Evolutionary conservation across 2,329 filamentous ascomycete species (phyloP).

Genomic region (Didymella sp.): DNA sequence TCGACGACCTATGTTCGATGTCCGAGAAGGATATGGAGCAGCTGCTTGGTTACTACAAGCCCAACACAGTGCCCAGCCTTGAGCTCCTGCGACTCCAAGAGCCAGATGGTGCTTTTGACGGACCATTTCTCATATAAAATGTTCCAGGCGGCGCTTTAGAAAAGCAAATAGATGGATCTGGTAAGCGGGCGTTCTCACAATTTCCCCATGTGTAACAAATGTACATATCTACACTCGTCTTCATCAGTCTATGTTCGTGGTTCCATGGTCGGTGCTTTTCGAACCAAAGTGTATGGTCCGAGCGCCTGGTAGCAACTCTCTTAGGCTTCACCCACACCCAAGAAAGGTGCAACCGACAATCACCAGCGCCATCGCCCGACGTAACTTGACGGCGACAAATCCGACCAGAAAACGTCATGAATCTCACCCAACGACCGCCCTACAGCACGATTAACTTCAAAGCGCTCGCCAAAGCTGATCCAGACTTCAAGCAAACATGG

Average conservation of each 20-base stretch:
- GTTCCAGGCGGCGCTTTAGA: neutral
- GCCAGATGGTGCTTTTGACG: constrained; percentile 54
- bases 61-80: constrained; percentile 54
- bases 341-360: neutral
- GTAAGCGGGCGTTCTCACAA: constrained; percentile 21
- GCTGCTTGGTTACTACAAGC: constrained; percentile 76
- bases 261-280: too few relatives aligned
- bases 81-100: constrained; percentile 52
- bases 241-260: neutral
- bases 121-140: constrained; percentile 52
- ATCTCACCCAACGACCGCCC: constrained; percentile 36
- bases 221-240: constrained; percentile 16
- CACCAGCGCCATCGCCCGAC: neutral
- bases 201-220: constrained; percentile 27
- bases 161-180: constrained; percentile 7
- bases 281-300: too few relatives aligned
- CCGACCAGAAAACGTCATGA: constrained; percentile 21
- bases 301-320: constrained; percentile 16
- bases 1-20: constrained; percentile 85
- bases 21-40: constrained; percentile 81
- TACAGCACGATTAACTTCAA: constrained; percentile 69
- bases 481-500: constrained; percentile 64
- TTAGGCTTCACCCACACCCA: neutral
- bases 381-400: too few relatives aligned
- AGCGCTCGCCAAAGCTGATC: constrained; percentile 64